A percentile compares a stretch with the other conserved stretches of the same genome.
Conservation (phyloP, 2,329 filamentous ascomycete species). For the Exutisphaerella laricina region DNA sequence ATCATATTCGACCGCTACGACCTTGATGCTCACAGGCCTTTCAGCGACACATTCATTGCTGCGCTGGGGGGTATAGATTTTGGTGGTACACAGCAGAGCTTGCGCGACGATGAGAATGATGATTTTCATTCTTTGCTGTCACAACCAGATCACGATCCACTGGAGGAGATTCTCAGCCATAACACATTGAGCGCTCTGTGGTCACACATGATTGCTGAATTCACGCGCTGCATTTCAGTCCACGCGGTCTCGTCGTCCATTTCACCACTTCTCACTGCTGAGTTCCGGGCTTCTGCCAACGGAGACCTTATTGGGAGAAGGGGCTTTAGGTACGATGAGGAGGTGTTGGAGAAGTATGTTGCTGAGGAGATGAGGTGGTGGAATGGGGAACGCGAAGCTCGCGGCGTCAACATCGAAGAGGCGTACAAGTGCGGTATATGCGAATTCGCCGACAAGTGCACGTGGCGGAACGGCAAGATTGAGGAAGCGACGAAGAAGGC, state of each 20-base stretch:
- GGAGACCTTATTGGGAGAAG: slow-evolving; percentile 53
- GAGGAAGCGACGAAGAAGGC: slow-evolving; percentile 46
- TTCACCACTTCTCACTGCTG: slow-evolving; percentile 53
- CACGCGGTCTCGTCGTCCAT: slow-evolving; percentile 38
- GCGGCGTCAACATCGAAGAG: slow-evolving; percentile 75
- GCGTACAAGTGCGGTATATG: slow-evolving; percentile 83
- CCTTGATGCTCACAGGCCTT: slow-evolving; percentile 58
- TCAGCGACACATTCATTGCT: slow-evolving; percentile 74
- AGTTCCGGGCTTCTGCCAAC: slow-evolving; percentile 46
- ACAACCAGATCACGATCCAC: slow-evolving; percentile 32
- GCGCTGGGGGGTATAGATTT: slow-evolving; percentile 67
- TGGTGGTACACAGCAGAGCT: background rate
- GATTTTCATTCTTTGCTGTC: background rate
- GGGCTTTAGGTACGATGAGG: slow-evolving; percentile 61
- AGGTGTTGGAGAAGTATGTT: slow-evolving; percentile 61
- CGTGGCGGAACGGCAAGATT: slow-evolving; percentile 69
- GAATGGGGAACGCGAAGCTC: slow-evolving; percentile 66
- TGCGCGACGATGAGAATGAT: slow-evolving; percentile 5
- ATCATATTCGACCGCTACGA: slow-evolving; percentile 66
- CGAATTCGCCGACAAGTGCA: slow-evolving; percentile 73
- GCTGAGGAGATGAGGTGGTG: slow-evolving; percentile 75
- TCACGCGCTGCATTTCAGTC: slow-evolving; percentile 40
- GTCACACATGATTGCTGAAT: slow-evolving; percentile 58
- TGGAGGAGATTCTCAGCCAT: slow-evolving; percentile 51
- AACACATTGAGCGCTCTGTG: slow-evolving; percentile 58